Evolutionary conservation across 306 rosid species (phyloP).

Genomic region (Trifolium repens): DNA sequence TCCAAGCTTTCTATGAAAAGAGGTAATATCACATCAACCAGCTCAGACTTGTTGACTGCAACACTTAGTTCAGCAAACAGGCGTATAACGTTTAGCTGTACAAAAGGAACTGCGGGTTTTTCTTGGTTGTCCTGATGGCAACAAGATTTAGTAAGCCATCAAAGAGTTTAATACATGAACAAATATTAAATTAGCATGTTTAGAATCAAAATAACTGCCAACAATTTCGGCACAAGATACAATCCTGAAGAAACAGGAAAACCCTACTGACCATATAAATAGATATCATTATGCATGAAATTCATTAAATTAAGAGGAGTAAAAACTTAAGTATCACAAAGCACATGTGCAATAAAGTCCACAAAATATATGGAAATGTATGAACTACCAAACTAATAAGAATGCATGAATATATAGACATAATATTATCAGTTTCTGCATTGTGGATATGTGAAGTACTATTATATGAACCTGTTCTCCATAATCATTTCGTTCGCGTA

Average conservation of each 20-base stretch:
- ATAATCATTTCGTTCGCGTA: constrained; percentile 89
- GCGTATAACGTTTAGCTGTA: constrained; percentile 87
- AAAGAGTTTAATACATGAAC: constrained; percentile 20
- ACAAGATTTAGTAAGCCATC: constrained; percentile 41
- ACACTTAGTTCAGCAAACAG: constrained; percentile 81
- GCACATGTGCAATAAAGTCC: neutral
- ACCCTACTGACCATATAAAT: neutral
- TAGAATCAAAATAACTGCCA: constrained; percentile 27
- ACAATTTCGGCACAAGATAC: constrained; percentile 21
- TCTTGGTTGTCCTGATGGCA: constrained; percentile 80
- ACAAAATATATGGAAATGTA: constrained; percentile 2
- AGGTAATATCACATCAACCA: constrained; percentile 89
- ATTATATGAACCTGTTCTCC: constrained; percentile 76
- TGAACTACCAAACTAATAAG: constrained; percentile 34
- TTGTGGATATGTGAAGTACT: constrained; percentile 21
- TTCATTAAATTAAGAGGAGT: constrained; percentile 27
- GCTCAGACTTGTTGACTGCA: constrained; percentile 81
- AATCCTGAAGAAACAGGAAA: constrained; percentile 27
- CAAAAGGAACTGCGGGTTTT: constrained; percentile 76
- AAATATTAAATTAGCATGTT: constrained; percentile 32
- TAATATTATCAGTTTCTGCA: constrained; percentile 7
- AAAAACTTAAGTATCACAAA: constrained; percentile 9
- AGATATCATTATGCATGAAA: constrained; percentile 28
- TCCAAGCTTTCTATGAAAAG: constrained; percentile 93
- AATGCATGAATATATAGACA: constrained; percentile 24